These are phyloP conservation scores for Pelargonium cotyledonis DNA, from an alignment of 441 rosid species.

Conservation along the genomic window DNA sequence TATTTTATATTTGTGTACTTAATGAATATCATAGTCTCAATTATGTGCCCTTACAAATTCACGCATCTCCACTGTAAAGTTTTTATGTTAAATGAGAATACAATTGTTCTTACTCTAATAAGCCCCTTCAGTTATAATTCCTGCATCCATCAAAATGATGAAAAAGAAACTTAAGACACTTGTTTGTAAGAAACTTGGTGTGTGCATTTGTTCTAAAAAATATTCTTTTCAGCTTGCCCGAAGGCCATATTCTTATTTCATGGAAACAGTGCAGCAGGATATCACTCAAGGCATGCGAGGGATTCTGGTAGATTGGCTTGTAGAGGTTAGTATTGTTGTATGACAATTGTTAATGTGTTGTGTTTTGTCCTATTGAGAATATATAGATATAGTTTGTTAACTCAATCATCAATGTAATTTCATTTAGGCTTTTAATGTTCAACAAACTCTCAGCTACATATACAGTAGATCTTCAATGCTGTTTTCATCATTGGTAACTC, in stretches of 20 bases:
- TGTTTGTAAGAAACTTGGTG: too few species aligned
- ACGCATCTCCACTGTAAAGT: too few species aligned
- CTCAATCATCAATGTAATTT: background rate
- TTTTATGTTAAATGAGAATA: too few species aligned
- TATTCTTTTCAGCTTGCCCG: background rate
- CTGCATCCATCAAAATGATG: too few species aligned
- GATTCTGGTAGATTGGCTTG: constrained; percentile 70
- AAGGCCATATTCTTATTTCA: background rate
- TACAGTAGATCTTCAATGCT: background rate
- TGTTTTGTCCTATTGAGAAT: background rate
- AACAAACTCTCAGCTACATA: background rate
- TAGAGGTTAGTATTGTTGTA: constrained; percentile 41
- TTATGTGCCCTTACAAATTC: too few species aligned
- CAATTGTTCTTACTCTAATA: too few species aligned
- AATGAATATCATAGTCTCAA: too few species aligned
- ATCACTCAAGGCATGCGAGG: constrained; percentile 57
- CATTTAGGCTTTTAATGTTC: background rate
- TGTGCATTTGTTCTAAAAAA: too few species aligned
- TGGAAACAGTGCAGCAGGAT: constrained; percentile 47
- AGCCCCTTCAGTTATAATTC: too few species aligned
- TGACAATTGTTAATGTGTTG: background rate
- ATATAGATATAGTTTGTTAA: background rate
- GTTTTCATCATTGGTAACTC: background rate
- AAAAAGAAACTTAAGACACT: too few species aligned
- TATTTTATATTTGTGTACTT: too few species aligned